These are phyloP conservation scores for Ilyonectria robusta DNA, from an alignment of 2,329 filamentous ascomycete species.

Conservation along the genomic window DNA sequence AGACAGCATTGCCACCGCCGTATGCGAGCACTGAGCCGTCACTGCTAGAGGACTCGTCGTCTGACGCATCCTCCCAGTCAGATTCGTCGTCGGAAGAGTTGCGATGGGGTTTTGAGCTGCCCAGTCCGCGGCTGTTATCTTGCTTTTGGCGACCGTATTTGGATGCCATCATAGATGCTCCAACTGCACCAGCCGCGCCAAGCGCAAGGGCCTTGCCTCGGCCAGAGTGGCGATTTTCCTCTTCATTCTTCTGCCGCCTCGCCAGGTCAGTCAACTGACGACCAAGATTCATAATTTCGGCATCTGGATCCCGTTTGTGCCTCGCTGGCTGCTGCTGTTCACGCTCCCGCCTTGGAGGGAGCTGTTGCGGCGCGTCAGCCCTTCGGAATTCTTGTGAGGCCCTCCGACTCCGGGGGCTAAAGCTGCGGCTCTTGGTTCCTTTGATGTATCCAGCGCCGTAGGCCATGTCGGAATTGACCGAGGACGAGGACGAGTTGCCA, in stretches of 20 bases:
- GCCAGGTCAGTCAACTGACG: conserved; percentile 68
- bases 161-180: conserved; percentile 59
- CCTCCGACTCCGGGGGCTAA: conserved; percentile 44
- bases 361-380: conserved; percentile 37
- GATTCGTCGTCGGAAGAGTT: conserved; percentile 61
- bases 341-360: conserved; percentile 27
- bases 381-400: conserved; percentile 25
- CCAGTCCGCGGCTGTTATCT: conserved; percentile 55
- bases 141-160: conserved; percentile 54
- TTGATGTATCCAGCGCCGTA: conserved; percentile 75
- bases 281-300: conserved; percentile 71
- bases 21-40: conserved; percentile 58
- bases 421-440: conserved; percentile 50
- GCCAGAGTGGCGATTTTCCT: conserved; percentile 60
- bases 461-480: conserved; percentile 77
- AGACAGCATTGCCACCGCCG: conserved; percentile 45
- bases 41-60: conserved; percentile 59
- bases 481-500: conserved; percentile 76
- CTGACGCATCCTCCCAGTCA: conserved; percentile 71
- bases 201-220: conserved; percentile 43
- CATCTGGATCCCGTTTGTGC: conserved; percentile 62
- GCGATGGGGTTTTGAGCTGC: conserved; percentile 57
- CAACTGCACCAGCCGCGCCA: conserved; percentile 55
- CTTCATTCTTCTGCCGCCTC: conserved; percentile 64
- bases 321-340: conserved; percentile 11